Evolutionary conservation across 2,329 filamentous ascomycete genomes (phyloP), one percentile per base, ranked within the genome.

Genomic region (Tolypocladium endophyticum): DNA sequence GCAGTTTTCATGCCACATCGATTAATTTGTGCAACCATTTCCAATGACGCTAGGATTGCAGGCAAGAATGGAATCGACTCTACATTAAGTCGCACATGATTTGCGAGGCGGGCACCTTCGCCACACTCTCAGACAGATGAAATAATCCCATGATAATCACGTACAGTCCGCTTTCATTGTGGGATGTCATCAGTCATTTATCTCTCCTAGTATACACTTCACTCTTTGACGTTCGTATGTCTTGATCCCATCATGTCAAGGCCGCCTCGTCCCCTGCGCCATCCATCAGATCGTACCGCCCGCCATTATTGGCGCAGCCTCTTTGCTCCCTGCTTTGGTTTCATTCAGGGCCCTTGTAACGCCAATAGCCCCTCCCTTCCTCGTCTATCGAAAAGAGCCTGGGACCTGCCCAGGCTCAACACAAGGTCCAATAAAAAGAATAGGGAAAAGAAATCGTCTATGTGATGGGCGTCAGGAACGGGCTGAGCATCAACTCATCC

Each of bases 401-500:
- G 59, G 61, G 60, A 59, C 64, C 64, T 36, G 63, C 63, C 63
- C 59, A 56, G 57, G 36, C n/a, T 56, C 52, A 55, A 25, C 50
- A 47, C 52, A 28, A 45, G 58, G 36, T 55, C 38, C 43, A 55
- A n/a, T 14, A 25, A 25, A 4, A 18, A 39, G 12, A 47, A 33
- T 8, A 12, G n/a, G 11, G 18, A n/a, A 58, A 57, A 47, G 36
- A 57, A 41, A 25, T 45, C 39, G 7, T 62, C 63, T 65, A 73
- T 1, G 84, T 85, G 70, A 88, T 88, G 61, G 89, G 87, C 60
- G 85, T 84, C 72, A 95, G 78, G 77, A 97, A 97, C 41, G 86
- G 83, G 75, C 89, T 92, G 59, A 87, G 81, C 74, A 96, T 85
- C 66, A 99, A 77, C 69, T 97, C 92, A 69, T 97, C 92, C 16